Evolutionary conservation across 176 grass and related monocot genomes (phyloP), one percentile per base, ranked within the genome.

Genomic region (Thinopyrum elongatum): DNA sequence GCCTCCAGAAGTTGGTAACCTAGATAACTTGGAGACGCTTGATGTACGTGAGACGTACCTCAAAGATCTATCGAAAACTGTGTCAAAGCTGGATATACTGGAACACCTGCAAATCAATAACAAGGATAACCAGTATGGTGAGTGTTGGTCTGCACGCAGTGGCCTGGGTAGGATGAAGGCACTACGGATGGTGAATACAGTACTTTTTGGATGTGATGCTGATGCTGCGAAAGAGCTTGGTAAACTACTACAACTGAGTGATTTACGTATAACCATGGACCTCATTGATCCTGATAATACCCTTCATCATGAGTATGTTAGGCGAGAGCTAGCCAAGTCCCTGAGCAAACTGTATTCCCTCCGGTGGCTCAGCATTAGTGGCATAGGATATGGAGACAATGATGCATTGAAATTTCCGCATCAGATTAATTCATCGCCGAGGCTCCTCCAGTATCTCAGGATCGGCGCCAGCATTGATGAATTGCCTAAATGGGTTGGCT

Each of bases 141-240:
- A 7, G 35, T 1, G 35, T 41, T 41, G 39, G 41, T 3, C 0
- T 11, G 10, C 3, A 42, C 0, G 21, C 0, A 4, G 0, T 0
- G 79, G 79, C 16, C 14, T 66, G 0, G 1, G 1, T 8, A 68
- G 14, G 1, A 81, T 81, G 79, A 81, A 81, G 57, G 57, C 77
- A 1, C 28, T 77, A 1, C 75, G 19, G 0, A 6, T 0, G 2
- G 17, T 21, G 51, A 21, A 21, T 57, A 0, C 0, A 21, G 17
- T 21, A 6, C 6, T 15, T 47, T 47, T 57, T 21, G 6, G 1
- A 4, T 0, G 0, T 11, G 3, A 35, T 1, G 8, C 0, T 4
- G 6, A 59, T 23, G 51, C 29, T 13, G 81, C 80, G 0, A 0
- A 22, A 9, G 81, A 74, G 81, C 3, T 83, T 0, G 49, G 51